Evolutionary conservation across 2,329 filamentous ascomycete species (phyloP), one percentile per base, ranked within the genome.

Genomic region (Sarocladium brachiariae): DNA sequence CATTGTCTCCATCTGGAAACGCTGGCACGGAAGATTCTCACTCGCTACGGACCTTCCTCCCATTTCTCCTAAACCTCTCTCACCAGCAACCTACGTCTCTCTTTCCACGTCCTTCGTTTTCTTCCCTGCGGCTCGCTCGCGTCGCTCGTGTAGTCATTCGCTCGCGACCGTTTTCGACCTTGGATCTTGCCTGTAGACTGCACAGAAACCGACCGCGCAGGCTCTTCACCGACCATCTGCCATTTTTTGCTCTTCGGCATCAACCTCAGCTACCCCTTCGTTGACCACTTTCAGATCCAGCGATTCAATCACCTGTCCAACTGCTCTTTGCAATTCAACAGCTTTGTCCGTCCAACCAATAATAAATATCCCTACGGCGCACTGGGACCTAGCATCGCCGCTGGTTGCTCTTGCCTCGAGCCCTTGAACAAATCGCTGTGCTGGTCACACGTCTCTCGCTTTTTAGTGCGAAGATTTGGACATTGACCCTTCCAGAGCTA

Each of bases 41-140:
- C 49, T 50, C 49, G 49, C 49, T 50, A 34, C 35, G 27, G 35
- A 50, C 24, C 49, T 39, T 43, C 49, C 39, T n/a, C 37, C 39
- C 5, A 6, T 30, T 30, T 24, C 21, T 19, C 18, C 13, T 35
- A 35, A 7, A 11, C 11, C 10, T 41, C 23, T 23, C 11, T 21
- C 48, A n/a, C 18, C 31, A 16, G n/a, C n/a, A 50, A 4, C 14
- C 18, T 21, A 16, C 16, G 37, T 33, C 35, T 34, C 23, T 35
- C 35, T 43, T 50, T 43, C 49, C 24, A 43, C 34, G 25, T 33
- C 49, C 18, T 23, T 50, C 49, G 6, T 50, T 50, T 50, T 50
- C 7, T 23, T 14, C 3, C 10, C 24, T 4, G 16, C n/a, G 25
- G 25, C 27, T 33, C 25, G 43, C n/a, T 33, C 21, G n/a, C 39